Conservation (phyloP, 2,329 filamentous ascomycete species). For the Fusarium sp. region DNA sequence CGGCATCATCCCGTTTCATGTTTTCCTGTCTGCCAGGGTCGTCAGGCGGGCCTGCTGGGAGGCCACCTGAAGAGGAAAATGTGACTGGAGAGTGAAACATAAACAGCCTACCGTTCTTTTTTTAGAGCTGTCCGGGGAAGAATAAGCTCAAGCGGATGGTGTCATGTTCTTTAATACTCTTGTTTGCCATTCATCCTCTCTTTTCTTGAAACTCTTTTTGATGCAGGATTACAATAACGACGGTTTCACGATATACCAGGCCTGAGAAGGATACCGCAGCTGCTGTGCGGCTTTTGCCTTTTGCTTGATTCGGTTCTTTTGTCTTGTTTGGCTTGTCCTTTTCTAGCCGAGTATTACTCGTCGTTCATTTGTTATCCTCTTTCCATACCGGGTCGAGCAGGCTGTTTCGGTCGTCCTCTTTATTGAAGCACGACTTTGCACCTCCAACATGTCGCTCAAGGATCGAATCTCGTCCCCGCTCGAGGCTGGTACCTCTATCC, state of each 20-base stretch:
- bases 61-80: constrained; percentile 18
- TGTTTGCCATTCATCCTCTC: background rate
- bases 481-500: constrained; percentile 70
- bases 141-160: constrained; percentile 23
- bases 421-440: constrained; percentile 26
- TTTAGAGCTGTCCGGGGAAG: constrained; percentile 26
- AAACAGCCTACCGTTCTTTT: constrained; percentile 32
- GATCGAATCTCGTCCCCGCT: constrained; percentile 70
- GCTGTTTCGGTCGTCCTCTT: constrained; percentile 8
- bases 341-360: constrained; percentile 5
- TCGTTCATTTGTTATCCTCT: constrained; percentile 15
- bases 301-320: constrained; percentile 14
- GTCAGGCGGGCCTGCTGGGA: constrained; percentile 16
- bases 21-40: constrained; percentile 9
- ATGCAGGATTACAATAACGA: constrained; percentile 21
- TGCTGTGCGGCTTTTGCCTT: constrained; percentile 37
- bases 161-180: constrained; percentile 28
- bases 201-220: constrained; percentile 18
- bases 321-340: constrained; percentile 3
- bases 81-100: constrained; percentile 28
- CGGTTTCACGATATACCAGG: constrained; percentile 22
- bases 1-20: constrained; percentile 31
- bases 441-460: constrained; percentile 60
- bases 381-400: constrained; percentile 1
- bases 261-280: constrained; percentile 29